Evolutionary conservation across 2,329 filamentous ascomycete species (phyloP), one percentile per base, ranked within the genome.

Genomic region (Aspergillus thermomutatus): DNA sequence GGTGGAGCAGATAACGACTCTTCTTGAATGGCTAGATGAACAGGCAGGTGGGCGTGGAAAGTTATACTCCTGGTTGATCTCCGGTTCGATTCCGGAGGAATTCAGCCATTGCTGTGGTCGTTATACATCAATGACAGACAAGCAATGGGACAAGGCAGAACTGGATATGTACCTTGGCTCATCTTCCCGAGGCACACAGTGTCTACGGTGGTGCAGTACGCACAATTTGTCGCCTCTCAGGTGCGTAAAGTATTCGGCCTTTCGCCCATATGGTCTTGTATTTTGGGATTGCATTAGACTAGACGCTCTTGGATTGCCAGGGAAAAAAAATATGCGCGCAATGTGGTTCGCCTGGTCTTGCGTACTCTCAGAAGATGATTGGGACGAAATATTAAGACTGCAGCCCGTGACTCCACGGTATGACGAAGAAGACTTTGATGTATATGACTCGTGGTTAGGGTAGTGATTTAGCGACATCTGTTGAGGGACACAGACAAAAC

Each of bases 261-360:
- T 53, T 28, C 54, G 54, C 26, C 43, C 49, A 52, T 49, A 43
- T 49, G 34, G 34, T 14, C 34, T 40, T 14, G 34, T 40, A 4
- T 40, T 40, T 9, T 40, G 34, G 34, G 34, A 40, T 40, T 40
- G 34, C n/a, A 14, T 17, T 14, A 40, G 34, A 40, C 34, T 40
- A 14, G 34, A 40, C 34, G 34, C 34, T 17, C 34, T 40, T 8
- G 34, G 34, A 40, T 40, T 40, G 6, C 28, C 49, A 46, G 45
- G 45, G 11, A 41, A 2, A 21, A 17, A 25, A 17, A 43, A 28
- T 49, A 7, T 34, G 25, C 31, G 28, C 21, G 17, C 6, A 19
- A 45, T 56, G 46, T 56, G 46, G 37, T 56, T 56, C 48, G 50
- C 54, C 41, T 50, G 46, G 34, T 56, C 54, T 6, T 56, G 23